Evolutionary conservation across 768 basidiomycete genomes (phyloP), one percentile per base, ranked within the genome.

Genomic region (Coprinopsis strossmayeri): DNA sequence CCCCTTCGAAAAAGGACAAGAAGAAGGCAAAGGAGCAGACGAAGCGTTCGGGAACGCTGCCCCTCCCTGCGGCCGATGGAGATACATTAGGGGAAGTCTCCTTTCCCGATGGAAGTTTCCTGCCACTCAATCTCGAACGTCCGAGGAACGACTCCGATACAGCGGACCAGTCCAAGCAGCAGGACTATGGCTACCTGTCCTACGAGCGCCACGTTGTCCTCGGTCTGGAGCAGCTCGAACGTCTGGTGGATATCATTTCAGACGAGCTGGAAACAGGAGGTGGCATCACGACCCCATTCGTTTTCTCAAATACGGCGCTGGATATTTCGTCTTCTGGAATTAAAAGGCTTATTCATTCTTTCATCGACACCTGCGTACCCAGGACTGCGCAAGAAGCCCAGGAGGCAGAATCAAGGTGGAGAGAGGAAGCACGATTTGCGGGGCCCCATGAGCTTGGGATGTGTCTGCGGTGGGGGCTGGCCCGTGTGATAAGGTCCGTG

Each of bases 401-500:
- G 32, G 68, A 68, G 49, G 77, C 74, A 5, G 82, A 85, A 40
- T 58, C 57, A 21, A 71, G 72, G 45, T 90, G 84, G 82, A 72
- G 78, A 35, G 84, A 91, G 55, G 93, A 97, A 60, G 84, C 91
- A 1, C 69, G 71, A 27, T 89, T 95, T 59, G 88, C 91, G 0
- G 83, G 81, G 3, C 84, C 90, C 10, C 84, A 94, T 52, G 90
- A 96, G 59, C 71, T 98, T 12, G 92, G 86, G 3, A 93, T 94
- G 84, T 80, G 86, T 57, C 71, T 98, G 26, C 82, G 94, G 20
- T 99, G 96, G 96, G 91, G 84, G 26, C 76, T 98, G 3, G 87
- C 83, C 2, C 71, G 93, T 21, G 79, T 91, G 39, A 77, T 90
- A 28, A 67, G 91, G 40, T 75, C 87, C 2, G 74, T 81, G 15